Evolutionary conservation across 1,284 basidiomycete species (phyloP), one percentile per base, ranked within the genome.

Genomic region (Xerocomus tenax): DNA sequence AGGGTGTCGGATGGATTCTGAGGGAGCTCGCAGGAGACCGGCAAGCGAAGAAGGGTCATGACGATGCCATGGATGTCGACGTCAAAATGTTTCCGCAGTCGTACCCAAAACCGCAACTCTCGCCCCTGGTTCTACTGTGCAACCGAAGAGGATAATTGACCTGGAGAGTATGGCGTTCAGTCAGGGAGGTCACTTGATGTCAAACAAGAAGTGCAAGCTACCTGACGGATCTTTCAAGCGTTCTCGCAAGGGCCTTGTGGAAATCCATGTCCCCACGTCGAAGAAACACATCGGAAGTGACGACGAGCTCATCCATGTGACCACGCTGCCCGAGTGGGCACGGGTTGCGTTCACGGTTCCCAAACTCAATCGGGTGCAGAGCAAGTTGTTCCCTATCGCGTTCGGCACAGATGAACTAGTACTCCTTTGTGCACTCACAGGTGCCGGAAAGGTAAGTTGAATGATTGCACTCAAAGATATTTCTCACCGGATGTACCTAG

Each of bases 221-320:
- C 95, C 95, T 0, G 91, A 97, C 44, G 96, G 95, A 4, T 97
- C 92, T 25, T 95, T 98, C 80, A 98, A 98, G 73, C 85, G 94
- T 29, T 82, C 89, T 26, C 86, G 89, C 69, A 98, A 98, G n/a
- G n/a, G 69, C 2, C 94, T 94, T 1, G 87, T 91, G 2, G 71
- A 82, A 87, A 57, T 82, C 87, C 53, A 77, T 81, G 85, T 99
- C 30, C 30, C 30, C n/a, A 15, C 7, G 30, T 7, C 15, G 28
- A 29, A 29, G 28, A 29, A 29, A 10, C 28, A 29, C 12, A 13
- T 10, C 12, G 12, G 28, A 29, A 29, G 5, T 29, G 12, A 2
- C 12, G 5, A 9, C 28, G 28, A 29, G 5, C 28, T 29, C 12
- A 10, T 29, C 0, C 78, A 84, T 1, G 78, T 98, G 19, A 62